Conservation (phyloP, 1,284 basidiomycete genomes). For the Ganoderma lucidum region DNA sequence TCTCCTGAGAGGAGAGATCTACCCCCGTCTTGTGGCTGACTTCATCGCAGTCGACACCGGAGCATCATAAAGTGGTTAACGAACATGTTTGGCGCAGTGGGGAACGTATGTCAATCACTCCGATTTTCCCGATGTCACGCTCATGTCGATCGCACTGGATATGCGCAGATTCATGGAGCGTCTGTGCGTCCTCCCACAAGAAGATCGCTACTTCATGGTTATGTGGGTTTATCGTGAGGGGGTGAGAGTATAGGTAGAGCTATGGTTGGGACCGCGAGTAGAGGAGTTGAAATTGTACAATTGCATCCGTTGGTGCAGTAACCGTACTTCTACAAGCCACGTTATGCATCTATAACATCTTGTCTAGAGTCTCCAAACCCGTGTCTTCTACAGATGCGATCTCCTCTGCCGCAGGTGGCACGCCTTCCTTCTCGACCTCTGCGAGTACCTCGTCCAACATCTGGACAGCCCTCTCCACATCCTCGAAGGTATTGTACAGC, state of each 20-base stretch:
- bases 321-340: not conserved
- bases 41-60: conserved; percentile 43
- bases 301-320: not conserved
- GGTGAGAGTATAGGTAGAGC: not conserved
- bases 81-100: not conserved
- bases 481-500: conserved; percentile 84
- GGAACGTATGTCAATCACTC: conserved; percentile 1
- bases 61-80: not conserved
- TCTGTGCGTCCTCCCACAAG: not conserved
- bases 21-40: conserved; percentile 55
- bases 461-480: conserved; percentile 74
- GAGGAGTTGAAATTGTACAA: not conserved
- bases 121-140: not conserved
- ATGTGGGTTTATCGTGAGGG: not conserved
- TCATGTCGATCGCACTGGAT: conserved; percentile 3
- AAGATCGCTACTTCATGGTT: not conserved
- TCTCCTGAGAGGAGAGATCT: conserved; percentile 54
- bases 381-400: not conserved
- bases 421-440: conserved; percentile 35
- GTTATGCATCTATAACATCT: conserved; percentile 11
- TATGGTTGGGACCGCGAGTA: not conserved
- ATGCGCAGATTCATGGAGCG: not conserved
- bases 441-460: conserved; percentile 68
- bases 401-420: conserved; percentile 14
- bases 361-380: conserved; percentile 2